A percentile compares a stretch with the other conserved stretches of the same genome.
Evolutionary conservation across 768 basidiomycete species (phyloP).

Genomic region (Tulasnella sp.): DNA sequence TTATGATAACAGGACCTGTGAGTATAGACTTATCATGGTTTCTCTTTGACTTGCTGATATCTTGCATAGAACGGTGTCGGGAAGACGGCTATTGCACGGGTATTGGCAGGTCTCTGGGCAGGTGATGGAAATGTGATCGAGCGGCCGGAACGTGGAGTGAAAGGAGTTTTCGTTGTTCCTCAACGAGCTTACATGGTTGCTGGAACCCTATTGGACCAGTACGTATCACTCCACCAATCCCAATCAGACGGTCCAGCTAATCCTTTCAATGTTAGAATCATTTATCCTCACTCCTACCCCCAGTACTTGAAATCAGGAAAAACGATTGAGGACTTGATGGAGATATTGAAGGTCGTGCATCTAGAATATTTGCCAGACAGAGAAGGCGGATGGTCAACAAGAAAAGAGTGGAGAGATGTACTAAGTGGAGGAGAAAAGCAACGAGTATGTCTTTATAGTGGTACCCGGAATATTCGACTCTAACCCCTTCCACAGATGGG

Average conservation of each 20-base stretch:
- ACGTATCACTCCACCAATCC: conserved; percentile 20
- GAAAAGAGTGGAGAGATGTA: conserved; percentile 95
- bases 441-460: conserved; percentile 35
- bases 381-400: conserved; percentile 79
- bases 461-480: neutral
- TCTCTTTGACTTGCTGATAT: neutral
- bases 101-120: conserved; percentile 83
- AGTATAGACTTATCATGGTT: conserved; percentile 16
- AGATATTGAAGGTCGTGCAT: conserved; percentile 69
- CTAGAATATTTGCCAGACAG: conserved; percentile 71
- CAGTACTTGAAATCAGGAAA: conserved; percentile 49
- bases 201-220: conserved; percentile 80
- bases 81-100: conserved; percentile 78
- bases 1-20: conserved; percentile 78
- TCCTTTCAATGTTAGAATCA: conserved; percentile 35
- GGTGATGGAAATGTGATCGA: conserved; percentile 31
- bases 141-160: conserved; percentile 31
- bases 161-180: conserved; percentile 71
- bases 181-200: conserved; percentile 87
- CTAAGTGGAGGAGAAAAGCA: conserved; percentile 96
- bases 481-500: conserved; percentile 45
- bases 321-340: conserved; percentile 55
- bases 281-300: conserved; percentile 79
- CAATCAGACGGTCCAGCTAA: neutral
- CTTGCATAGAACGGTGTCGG: conserved; percentile 58